Percentiles rank a stretch among this genome's conserved stretches.
Evolutionary conservation across 805 yeast species (phyloP).

Genomic region (Isabelozyma pseudorhagii): DNA sequence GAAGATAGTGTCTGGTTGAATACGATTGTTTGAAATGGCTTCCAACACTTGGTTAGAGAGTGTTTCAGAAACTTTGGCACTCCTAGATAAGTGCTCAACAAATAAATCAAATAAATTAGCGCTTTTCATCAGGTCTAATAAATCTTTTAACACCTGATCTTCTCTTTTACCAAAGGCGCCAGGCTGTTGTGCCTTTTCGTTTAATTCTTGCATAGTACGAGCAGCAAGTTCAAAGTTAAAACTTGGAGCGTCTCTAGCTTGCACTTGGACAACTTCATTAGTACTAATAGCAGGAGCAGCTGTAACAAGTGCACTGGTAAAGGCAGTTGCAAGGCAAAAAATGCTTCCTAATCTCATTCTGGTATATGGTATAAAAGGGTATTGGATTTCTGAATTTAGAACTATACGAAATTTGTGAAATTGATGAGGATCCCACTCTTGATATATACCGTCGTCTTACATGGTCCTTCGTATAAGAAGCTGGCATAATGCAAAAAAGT

Average conservation of each 20-base stretch:
- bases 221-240: neutral
- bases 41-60: slow-evolving; percentile 10
- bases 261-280: neutral
- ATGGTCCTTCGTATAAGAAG: neutral
- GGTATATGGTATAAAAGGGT: neutral
- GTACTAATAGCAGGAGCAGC: slow-evolving; percentile 18
- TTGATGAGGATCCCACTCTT: neutral
- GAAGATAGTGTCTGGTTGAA: slow-evolving; percentile 11
- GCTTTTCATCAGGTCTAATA: slow-evolving; percentile 13
- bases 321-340: slow-evolving; percentile 12
- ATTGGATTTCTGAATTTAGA: neutral
- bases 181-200: neutral
- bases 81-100: slow-evolving; percentile 11
- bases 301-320: slow-evolving; percentile 13
- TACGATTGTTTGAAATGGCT: slow-evolving; percentile 10
- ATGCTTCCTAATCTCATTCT: slow-evolving; percentile 17
- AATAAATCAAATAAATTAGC: slow-evolving; percentile 11
- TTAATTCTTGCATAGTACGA: neutral
- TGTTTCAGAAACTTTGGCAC: slow-evolving; percentile 11
- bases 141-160: slow-evolving; percentile 8
- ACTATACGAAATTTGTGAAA: too few relatives aligned
- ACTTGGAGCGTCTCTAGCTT: neutral
- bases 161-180: slow-evolving; percentile 1
- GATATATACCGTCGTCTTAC: neutral
- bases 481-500: neutral